Conservation (phyloP, 2,329 filamentous ascomycete genomes). For the Trichoderma asperellum region DNA sequence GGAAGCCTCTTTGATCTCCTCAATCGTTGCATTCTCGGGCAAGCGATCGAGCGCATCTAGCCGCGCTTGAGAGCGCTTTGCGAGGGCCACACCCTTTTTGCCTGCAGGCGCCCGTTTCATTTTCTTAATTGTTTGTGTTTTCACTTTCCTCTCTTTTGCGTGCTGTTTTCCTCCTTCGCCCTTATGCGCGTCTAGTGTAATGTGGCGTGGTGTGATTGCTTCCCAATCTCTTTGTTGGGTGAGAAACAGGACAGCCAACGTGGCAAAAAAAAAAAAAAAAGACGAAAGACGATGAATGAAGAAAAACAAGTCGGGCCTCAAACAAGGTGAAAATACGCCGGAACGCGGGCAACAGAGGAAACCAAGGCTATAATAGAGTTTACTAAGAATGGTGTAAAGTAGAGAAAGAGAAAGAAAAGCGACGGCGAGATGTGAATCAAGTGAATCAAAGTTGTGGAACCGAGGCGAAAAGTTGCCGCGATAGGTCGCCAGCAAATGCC, state of each 20-base stretch:
- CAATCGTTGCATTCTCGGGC: constrained; percentile 41
- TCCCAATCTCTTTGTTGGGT: background rate
- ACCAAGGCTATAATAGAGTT: background rate
- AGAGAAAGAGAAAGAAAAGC: constrained; percentile 1
- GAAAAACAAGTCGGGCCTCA: background rate
- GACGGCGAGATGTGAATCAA: constrained; percentile 15
- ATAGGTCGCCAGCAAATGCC: background rate
- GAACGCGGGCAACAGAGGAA: background rate
- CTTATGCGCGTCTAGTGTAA: background rate
- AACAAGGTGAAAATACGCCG: background rate
- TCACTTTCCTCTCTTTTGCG: background rate
- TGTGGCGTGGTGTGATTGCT: background rate
- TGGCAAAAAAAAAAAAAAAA: background rate
- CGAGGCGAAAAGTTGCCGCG: constrained; percentile 22
- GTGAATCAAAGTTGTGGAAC: constrained; percentile 19
- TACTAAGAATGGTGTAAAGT: background rate
- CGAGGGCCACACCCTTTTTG: constrained; percentile 39
- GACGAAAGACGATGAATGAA: background rate
- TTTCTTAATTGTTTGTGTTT: background rate
- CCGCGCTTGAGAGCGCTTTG: constrained; percentile 41
- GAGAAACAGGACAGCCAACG: background rate
- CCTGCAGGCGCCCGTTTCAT: constrained; percentile 33
- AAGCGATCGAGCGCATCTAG: constrained; percentile 44
- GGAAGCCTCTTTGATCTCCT: constrained; percentile 44
- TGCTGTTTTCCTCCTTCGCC: background rate